Evolutionary conservation across 176 grass and related monocot genomes (phyloP).

Genomic region (Zizania latifolia): DNA sequence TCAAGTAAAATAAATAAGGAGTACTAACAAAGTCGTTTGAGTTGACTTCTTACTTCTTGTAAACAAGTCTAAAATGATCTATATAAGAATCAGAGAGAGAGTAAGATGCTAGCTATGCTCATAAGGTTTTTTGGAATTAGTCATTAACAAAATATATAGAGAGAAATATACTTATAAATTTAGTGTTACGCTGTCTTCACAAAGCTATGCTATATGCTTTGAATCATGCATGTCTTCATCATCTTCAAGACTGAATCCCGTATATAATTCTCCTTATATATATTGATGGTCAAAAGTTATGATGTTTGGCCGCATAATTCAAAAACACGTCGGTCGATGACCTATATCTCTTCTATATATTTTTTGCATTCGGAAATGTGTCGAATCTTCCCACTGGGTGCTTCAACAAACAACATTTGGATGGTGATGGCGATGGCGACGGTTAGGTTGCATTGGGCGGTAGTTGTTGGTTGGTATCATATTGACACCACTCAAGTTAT

Average conservation of each 20-base stretch:
- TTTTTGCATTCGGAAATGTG: not conserved
- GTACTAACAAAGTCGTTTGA: too few relatives aligned
- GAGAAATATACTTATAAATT: not conserved
- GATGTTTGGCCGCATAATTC: not conserved
- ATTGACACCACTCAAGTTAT: slow-evolving; percentile 31
- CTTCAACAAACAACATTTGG: slow-evolving; percentile 1
- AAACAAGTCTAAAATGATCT: too few relatives aligned
- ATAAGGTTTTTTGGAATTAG: not conserved
- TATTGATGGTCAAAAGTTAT: not conserved
- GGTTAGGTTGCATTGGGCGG: slow-evolving; percentile 31
- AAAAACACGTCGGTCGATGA: not conserved
- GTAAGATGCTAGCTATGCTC: not conserved
- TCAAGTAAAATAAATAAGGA: too few relatives aligned
- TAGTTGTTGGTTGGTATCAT: slow-evolving; percentile 53
- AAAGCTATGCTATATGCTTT: not conserved
- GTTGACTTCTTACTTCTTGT: too few relatives aligned
- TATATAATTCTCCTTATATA: not conserved
- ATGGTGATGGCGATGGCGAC: slow-evolving; percentile 13
- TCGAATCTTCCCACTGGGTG: not conserved
- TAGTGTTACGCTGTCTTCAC: not conserved
- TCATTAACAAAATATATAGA: not conserved
- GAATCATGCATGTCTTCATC: not conserved
- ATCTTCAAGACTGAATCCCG: not conserved
- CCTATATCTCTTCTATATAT: not conserved
- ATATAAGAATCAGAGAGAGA: too few relatives aligned